phyloP scores from a whole-genome alignment of 495 filamentous ascomycete species.

The Cairneyella variabilis region DNA sequence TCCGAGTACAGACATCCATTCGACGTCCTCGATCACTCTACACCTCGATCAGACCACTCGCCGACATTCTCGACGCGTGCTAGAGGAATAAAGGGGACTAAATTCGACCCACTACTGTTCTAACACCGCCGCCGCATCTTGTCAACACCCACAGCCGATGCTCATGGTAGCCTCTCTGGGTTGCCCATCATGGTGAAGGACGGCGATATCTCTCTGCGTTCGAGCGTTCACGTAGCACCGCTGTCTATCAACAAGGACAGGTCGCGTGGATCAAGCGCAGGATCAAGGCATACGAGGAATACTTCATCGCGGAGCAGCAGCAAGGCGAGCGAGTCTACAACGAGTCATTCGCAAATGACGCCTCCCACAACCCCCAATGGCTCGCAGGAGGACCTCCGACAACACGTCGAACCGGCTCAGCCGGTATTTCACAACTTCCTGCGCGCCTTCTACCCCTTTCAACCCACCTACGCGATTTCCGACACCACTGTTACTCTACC shows the following conservation, averaged over 20 bases:
- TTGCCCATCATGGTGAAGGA: slow-evolving; percentile 41
- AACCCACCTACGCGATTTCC: slow-evolving; percentile 61
- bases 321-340: slow-evolving; percentile 37
- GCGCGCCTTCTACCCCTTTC: slow-evolving; percentile 93
- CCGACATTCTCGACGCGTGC: not conserved
- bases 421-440: slow-evolving; percentile 90
- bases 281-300: slow-evolving; percentile 35
- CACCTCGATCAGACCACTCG: not conserved
- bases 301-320: slow-evolving; percentile 36
- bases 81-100: slow-evolving; percentile 1
- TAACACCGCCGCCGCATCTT: not conserved
- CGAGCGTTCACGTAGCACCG: slow-evolving; percentile 68
- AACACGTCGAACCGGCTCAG: slow-evolving; percentile 41
- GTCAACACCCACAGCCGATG: not conserved
- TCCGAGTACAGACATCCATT: not conserved
- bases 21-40: not conserved
- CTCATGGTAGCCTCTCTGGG: slow-evolving; percentile 23
- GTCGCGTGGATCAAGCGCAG: slow-evolving; percentile 40
- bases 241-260: slow-evolving; percentile 66
- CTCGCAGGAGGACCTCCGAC: slow-evolving; percentile 52
- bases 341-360: slow-evolving; percentile 44
- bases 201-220: slow-evolving; percentile 45
- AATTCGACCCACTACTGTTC: not conserved
- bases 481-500: slow-evolving; percentile 85
- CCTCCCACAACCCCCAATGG: slow-evolving; percentile 70